Evolutionary conservation across 768 basidiomycete species (phyloP).

Genomic region (Mycena belliarum): DNA sequence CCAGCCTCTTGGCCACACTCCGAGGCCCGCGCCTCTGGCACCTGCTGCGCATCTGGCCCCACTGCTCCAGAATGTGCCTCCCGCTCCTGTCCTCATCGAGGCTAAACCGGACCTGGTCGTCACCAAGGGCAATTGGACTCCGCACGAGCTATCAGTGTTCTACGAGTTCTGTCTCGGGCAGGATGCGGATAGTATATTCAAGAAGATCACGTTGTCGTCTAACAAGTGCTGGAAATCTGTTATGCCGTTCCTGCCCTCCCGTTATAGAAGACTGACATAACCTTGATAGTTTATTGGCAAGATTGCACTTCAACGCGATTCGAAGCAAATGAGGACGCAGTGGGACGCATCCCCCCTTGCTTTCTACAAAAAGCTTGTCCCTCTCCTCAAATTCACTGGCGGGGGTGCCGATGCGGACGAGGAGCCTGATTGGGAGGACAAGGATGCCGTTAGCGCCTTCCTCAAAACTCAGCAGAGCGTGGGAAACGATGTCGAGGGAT

Average conservation of each 20-base stretch:
- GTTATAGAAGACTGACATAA: neutral
- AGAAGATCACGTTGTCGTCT: neutral
- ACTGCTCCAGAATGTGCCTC: neutral
- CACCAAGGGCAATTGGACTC: neutral
- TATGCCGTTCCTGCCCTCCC: neutral
- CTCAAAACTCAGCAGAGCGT: neutral
- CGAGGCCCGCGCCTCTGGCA: neutral
- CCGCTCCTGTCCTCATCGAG: neutral
- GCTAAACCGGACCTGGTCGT: neutral
- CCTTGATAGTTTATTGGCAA: neutral
- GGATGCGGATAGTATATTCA: neutral
- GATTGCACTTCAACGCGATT: neutral
- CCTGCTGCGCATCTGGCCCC: neutral
- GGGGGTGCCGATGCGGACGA: slow-evolving; percentile 3
- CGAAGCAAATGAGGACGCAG: slow-evolving; percentile 2
- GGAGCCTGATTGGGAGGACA: neutral
- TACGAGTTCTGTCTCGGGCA: neutral
- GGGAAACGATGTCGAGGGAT: neutral
- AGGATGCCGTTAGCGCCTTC: neutral
- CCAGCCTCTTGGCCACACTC: neutral
- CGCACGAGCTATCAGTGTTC: neutral
- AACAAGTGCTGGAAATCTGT: slow-evolving; percentile 1
- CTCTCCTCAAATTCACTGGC: slow-evolving; percentile 5
- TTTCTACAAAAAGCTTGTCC: slow-evolving; percentile 8
- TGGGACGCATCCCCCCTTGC: neutral